A percentile compares a stretch with the other conserved stretches of the same genome.
phyloP scores from a whole-genome alignment of 225 moss, liverwort and hornwort species.

The Climacium dendroides region DNA sequence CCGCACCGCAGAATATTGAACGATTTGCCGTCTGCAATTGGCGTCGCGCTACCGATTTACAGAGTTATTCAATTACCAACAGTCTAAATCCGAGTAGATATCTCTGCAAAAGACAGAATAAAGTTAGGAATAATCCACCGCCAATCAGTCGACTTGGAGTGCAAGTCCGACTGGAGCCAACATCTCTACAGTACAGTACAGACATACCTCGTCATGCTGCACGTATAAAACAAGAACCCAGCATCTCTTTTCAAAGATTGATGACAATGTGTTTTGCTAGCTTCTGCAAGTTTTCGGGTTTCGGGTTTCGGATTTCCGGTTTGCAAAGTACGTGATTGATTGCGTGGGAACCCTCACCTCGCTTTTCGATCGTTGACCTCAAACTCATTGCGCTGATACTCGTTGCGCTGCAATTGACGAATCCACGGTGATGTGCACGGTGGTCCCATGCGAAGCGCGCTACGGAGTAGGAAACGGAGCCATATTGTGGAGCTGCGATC shows the following conservation, averaged over 20 bases:
- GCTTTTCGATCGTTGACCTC: neutral
- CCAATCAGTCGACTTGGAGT: neutral
- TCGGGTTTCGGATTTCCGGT: neutral
- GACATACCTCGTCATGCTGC: too few species aligned
- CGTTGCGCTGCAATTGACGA: neutral
- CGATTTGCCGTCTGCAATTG: neutral
- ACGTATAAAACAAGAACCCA: neutral
- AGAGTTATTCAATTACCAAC: rapidly evolving
- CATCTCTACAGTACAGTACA: rapidly evolving
- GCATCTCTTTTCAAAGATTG: neutral
- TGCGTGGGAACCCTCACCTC: too few species aligned
- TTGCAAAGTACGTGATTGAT: neutral
- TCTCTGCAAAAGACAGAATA: neutral
- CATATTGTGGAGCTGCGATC: too few species aligned
- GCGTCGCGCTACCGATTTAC: neutral
- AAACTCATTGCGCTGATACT: neutral
- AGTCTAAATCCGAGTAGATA: neutral
- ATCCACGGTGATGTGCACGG: neutral
- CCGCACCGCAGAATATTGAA: neutral
- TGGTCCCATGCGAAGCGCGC: neutral
- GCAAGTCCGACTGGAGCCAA: neutral
- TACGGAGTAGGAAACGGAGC: too few species aligned
- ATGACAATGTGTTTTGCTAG: neutral
- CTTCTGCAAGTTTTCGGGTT: neutral
- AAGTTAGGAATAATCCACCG: neutral